Conservation (phyloP, 2,329 filamentous ascomycete genomes). For the Tolypocladium capitatum region DNA sequence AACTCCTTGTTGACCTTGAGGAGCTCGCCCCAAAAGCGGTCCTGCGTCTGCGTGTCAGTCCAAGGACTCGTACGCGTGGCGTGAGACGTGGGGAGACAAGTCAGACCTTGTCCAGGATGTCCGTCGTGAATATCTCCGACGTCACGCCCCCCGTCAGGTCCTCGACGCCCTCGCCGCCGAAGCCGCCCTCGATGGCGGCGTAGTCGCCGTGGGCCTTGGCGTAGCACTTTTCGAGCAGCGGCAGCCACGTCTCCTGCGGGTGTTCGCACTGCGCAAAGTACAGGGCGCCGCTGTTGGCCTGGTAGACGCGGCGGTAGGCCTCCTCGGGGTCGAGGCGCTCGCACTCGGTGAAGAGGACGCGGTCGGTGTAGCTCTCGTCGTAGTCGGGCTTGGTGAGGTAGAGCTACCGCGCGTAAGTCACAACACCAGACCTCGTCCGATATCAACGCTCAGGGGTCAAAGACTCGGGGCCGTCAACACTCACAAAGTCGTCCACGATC, state of each 20-base stretch:
- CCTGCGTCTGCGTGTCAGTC: slow-evolving; percentile 7
- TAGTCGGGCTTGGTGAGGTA: slow-evolving; percentile 46
- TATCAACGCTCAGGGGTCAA: neutral
- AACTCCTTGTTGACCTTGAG: slow-evolving; percentile 69
- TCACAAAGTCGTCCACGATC: slow-evolving; percentile 42
- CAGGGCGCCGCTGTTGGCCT: slow-evolving; percentile 60
- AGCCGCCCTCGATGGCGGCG: slow-evolving; percentile 60
- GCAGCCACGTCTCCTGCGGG: slow-evolving; percentile 69
- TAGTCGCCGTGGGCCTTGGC: slow-evolving; percentile 75
- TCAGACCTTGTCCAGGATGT: slow-evolving; percentile 59
- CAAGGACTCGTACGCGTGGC: no score
- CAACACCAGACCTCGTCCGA: neutral
- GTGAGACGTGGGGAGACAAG: no score
- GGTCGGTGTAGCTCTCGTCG: slow-evolving; percentile 39
- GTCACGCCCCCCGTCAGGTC: slow-evolving; percentile 54
- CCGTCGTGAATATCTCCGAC: slow-evolving; percentile 49
- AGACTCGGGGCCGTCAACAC: neutral
- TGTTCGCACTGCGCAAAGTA: slow-evolving; percentile 67
- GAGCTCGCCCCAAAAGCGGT: slow-evolving; percentile 62
- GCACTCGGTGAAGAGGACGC: slow-evolving; percentile 27
- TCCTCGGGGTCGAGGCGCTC: slow-evolving; percentile 40
- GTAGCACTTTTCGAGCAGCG: slow-evolving; percentile 67
- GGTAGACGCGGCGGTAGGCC: slow-evolving; percentile 55
- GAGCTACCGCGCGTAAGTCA: slow-evolving; percentile 16
- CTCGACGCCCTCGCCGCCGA: slow-evolving; percentile 45